Evolutionary conservation across 768 basidiomycete genomes (phyloP).

Genomic region (Leccinum longicurvipes): DNA sequence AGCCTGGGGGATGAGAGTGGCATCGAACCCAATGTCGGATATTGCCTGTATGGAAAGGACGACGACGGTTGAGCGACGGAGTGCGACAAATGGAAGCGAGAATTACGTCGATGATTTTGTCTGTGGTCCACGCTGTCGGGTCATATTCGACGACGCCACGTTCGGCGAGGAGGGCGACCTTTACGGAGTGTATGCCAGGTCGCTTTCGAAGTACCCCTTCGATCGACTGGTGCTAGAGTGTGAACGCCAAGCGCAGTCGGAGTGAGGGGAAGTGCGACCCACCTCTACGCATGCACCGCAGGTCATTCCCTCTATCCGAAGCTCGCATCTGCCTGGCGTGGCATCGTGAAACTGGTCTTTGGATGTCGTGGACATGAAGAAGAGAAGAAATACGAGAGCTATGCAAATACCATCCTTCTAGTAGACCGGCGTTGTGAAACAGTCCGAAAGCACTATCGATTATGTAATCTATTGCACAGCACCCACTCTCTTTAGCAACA

Average conservation of each 20-base stretch:
- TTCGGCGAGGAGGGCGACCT: constrained; percentile 97
- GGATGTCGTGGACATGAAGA: constrained; percentile 2
- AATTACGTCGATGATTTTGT: constrained; percentile 69
- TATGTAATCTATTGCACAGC: constrained; percentile 9
- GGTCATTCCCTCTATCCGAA: constrained; percentile 87
- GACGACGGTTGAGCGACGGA: constrained; percentile 3
- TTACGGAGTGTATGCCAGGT: constrained; percentile 85
- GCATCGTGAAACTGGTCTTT: constrained; percentile 7
- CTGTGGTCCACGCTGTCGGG: constrained; percentile 70
- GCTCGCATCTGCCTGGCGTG: constrained; percentile 59
- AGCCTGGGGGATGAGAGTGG: constrained; percentile 64
- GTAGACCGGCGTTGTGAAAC: not conserved
- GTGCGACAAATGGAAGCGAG: not conserved
- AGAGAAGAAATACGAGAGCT: not conserved
- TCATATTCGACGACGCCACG: constrained; percentile 91
- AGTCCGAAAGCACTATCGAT: not conserved
- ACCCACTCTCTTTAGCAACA: constrained; percentile 51
- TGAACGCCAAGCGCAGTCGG: not conserved
- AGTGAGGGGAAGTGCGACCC: constrained; percentile 18
- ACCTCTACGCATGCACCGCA: constrained; percentile 89
- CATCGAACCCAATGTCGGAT: constrained; percentile 90
- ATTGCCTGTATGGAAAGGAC: constrained; percentile 64
- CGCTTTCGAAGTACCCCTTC: constrained; percentile 80
- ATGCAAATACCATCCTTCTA: not conserved
- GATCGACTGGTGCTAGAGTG: constrained; percentile 53